Evolutionary conservation across 768 basidiomycete species (phyloP).

Genomic region (Russula abietina): DNA sequence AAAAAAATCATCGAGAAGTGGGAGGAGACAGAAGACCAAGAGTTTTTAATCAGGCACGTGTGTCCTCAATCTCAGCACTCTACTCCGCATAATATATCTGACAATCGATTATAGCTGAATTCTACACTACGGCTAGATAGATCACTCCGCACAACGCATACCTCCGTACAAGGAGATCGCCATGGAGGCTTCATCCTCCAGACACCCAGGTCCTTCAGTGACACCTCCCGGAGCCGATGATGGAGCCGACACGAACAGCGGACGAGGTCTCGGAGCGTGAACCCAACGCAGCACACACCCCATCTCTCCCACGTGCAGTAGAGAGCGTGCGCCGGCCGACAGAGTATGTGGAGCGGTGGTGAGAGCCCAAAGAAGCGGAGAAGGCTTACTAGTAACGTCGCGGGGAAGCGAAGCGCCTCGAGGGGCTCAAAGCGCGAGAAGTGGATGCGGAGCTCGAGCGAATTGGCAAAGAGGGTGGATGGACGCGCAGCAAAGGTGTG

Average conservation of each 20-base stretch:
- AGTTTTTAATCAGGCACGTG: no score
- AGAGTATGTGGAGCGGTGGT: conserved; percentile 61
- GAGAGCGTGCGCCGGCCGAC: conserved; percentile 58
- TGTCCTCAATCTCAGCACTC: no score
- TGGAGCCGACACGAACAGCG: conserved; percentile 27
- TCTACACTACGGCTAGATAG: no score
- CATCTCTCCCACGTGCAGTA: conserved; percentile 71
- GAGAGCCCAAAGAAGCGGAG: conserved; percentile 76
- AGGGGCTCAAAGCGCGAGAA: conserved; percentile 81
- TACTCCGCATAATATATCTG: conserved; percentile 1
- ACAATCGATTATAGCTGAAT: conserved; percentile 63
- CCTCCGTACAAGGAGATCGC: conserved; percentile 86
- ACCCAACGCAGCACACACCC: conserved; percentile 61
- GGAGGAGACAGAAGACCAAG: no score
- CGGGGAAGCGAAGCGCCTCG: conserved; percentile 78
- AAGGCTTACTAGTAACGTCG: conserved; percentile 58
- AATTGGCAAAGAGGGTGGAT: conserved; percentile 66
- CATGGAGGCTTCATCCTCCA: conserved; percentile 28
- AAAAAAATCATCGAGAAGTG: no score
- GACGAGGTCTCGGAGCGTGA: conserved; percentile 89
- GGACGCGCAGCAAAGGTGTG: conserved; percentile 31
- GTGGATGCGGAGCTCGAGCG: conserved; percentile 66
- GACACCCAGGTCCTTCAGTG: conserved; percentile 23
- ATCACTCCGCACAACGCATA: conserved; percentile 56
- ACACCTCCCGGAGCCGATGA: conserved; percentile 21